Evolutionary conservation across 768 basidiomycete genomes (phyloP).

Genomic region (Auriscalpium microsporum): DNA sequence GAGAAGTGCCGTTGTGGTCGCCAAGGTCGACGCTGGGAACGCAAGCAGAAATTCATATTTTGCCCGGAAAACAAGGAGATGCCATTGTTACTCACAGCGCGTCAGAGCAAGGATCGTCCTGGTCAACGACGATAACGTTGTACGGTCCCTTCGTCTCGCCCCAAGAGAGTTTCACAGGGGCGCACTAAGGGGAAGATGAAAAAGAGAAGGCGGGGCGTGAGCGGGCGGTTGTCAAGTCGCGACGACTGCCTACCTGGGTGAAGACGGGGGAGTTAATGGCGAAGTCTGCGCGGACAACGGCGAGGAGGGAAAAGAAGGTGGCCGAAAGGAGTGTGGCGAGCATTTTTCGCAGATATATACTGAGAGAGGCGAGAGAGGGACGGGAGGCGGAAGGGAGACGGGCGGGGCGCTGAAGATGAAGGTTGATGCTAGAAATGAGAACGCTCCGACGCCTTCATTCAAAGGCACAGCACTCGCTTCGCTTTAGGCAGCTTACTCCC

Average conservation of each 20-base stretch:
- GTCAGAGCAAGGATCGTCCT: slow-evolving; percentile 48
- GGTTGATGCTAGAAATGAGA: slow-evolving; percentile 2
- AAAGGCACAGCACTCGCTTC: background rate
- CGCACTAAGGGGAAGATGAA: slow-evolving; percentile 37
- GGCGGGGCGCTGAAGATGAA: background rate
- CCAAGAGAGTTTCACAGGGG: slow-evolving; percentile 45
- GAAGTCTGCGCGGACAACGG: slow-evolving; percentile 48
- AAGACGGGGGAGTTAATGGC: slow-evolving; percentile 42
- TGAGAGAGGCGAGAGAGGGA: slow-evolving; percentile 15
- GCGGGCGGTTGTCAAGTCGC: background rate
- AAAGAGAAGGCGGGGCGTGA: background rate
- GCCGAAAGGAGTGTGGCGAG: slow-evolving; percentile 70
- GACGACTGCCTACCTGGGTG: slow-evolving; percentile 36
- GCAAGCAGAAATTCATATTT: slow-evolving; percentile 1
- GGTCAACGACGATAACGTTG: slow-evolving; percentile 47
- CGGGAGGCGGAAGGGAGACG: slow-evolving; percentile 18
- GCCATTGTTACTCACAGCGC: slow-evolving; percentile 39
- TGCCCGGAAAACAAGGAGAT: background rate
- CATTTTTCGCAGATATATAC: slow-evolving; percentile 38
- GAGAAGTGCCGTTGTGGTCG: slow-evolving; percentile 36
- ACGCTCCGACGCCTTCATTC: background rate
- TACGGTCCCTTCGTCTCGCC: slow-evolving; percentile 37
- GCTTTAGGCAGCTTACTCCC: background rate
- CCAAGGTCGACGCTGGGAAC: slow-evolving; percentile 44
- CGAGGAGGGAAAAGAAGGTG: slow-evolving; percentile 56